Evolutionary conservation across 1,139 yeast genomes (phyloP).

Genomic region (Saccharomyces hybrid): DNA sequence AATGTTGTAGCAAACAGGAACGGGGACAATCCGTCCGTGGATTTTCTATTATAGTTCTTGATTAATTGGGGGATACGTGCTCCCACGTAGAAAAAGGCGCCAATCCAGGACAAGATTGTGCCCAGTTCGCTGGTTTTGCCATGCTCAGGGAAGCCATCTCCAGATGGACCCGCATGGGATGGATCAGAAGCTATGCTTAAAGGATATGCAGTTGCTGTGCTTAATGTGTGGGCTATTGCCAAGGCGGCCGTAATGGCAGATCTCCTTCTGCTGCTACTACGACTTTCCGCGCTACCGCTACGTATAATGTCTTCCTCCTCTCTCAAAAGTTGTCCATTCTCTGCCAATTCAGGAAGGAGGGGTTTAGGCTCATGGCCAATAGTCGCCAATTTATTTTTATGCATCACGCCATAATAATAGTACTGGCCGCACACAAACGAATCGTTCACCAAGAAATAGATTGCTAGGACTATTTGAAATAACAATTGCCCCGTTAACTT

Average conservation of each 20-base stretch:
- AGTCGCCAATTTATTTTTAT: slow-evolving; percentile 33
- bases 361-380: slow-evolving; percentile 33
- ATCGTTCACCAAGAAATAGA: slow-evolving; percentile 72
- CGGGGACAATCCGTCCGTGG: slow-evolving; percentile 81
- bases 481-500: slow-evolving; percentile 64
- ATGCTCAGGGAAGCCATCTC: background rate
- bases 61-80: slow-evolving; percentile 81
- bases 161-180: slow-evolving; percentile 2
- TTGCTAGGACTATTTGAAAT: slow-evolving; percentile 69
- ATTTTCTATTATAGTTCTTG: slow-evolving; percentile 65
- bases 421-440: slow-evolving; percentile 64
- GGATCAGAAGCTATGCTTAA: background rate
- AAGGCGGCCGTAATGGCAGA: slow-evolving; percentile 6
- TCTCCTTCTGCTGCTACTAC: background rate
- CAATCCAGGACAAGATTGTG: slow-evolving; percentile 64
- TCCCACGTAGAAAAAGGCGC: slow-evolving; percentile 65
- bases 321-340: slow-evolving; percentile 1
- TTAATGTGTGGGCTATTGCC: slow-evolving; percentile 2
- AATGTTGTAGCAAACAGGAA: slow-evolving; percentile 72
- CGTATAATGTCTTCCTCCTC: slow-evolving; percentile 12
- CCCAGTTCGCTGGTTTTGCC: slow-evolving; percentile 36
- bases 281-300: slow-evolving; percentile 1
- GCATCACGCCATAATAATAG: slow-evolving; percentile 52
- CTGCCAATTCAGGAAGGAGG: slow-evolving; percentile 7
- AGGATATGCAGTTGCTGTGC: background rate